Percentiles rank a stretch among this genome's conserved stretches.
Conservation (phyloP, 371 early-diverging fungal species). For the Apophysomyces trapeziformis region DNA sequence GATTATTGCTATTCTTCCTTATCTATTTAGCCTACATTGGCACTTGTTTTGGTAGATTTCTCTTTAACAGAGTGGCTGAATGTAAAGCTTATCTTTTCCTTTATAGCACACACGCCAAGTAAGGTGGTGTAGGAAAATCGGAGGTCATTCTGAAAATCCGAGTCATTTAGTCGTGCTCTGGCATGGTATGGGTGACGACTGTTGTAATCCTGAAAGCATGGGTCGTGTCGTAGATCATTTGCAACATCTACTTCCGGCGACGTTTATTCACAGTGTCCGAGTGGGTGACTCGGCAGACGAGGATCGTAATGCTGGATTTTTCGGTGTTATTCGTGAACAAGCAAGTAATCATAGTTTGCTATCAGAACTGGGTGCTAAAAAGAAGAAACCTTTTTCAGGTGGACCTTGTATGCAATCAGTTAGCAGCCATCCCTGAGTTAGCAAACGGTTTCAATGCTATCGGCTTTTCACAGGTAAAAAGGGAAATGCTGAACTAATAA, state of each 20-base stretch:
- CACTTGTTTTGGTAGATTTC: not conserved
- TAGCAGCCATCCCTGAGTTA: slow-evolving; percentile 61
- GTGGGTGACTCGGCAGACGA: slow-evolving; percentile 63
- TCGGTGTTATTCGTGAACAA: slow-evolving; percentile 64
- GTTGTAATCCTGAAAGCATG: slow-evolving; percentile 77
- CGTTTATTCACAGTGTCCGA: slow-evolving; percentile 78
- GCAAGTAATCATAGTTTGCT: not conserved
- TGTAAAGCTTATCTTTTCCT: not conserved
- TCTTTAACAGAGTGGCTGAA: not conserved
- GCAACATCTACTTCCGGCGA: slow-evolving; percentile 59
- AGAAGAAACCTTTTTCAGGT: slow-evolving; percentile 33
- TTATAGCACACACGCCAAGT: not conserved
- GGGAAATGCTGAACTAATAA: slow-evolving; percentile 13
- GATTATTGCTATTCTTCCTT: not conserved
- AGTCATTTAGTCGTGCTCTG: slow-evolving; percentile 67
- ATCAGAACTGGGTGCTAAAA: slow-evolving; percentile 34
- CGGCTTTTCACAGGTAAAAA: slow-evolving; percentile 89
- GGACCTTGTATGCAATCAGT: slow-evolving; percentile 63
- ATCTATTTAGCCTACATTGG: not conserved
- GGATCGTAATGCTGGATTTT: slow-evolving; percentile 83
- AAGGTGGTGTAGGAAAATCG: not conserved
- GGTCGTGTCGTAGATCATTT: slow-evolving; percentile 59
- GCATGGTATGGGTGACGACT: slow-evolving; percentile 94
- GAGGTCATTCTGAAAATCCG: not conserved
- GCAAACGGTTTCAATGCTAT: slow-evolving; percentile 83